Base-by-base conservation (phyloP, 1,284 basidiomycete species). In the Cutaneotrichosporon sp. region DNA sequence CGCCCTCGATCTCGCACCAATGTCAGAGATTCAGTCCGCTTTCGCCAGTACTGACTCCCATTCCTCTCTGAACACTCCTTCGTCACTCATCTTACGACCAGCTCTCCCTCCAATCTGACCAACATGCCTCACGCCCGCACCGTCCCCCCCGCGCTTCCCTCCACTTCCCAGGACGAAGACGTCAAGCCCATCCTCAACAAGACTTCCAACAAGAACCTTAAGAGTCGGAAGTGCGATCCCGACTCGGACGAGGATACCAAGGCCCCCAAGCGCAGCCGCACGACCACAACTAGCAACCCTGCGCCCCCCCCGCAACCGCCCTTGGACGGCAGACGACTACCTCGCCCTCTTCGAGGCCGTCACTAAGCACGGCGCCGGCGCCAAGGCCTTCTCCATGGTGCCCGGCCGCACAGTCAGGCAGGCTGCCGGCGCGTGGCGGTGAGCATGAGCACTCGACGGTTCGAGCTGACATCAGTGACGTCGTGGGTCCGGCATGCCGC, bases 301-400 rank as follows among this genome's bases (percentile, higher is more conserved):
- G 21, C 34, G 26, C 31, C 53, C 49, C 42, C 31, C 53, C 49
- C 42, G 47, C 42, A n/a, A 21, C 10, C 46, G 58, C 49, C n/a
- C 51, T 18, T 64, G 63, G 63, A 57, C 59, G 7, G 11, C 31
- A 11, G 56, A 60, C 40, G 63, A 64, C 49, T 51, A 58, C 50
- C 31, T 52, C 38, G 47, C 36, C 14, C 46, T 63, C 13, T 51
- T 56, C 58, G 21, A 10, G 18, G 56, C 53, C 22, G 62, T 60
- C 52, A 47, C 38, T 26, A 49, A 14, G 32, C 31, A 60, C 46
- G 62, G 57, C 21, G 22, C 26, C 18, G 49, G 22, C 49, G 18
- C 26, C 21, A 49, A 59, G 26, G 56, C 40, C 31, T 58, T 56
- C 21, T 42, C 34, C 18, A 42, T 32, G 2, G 62, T 63, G 52